Evolutionary conservation across 768 basidiomycete species (phyloP).

Genomic region (Lactarius akahatsu): DNA sequence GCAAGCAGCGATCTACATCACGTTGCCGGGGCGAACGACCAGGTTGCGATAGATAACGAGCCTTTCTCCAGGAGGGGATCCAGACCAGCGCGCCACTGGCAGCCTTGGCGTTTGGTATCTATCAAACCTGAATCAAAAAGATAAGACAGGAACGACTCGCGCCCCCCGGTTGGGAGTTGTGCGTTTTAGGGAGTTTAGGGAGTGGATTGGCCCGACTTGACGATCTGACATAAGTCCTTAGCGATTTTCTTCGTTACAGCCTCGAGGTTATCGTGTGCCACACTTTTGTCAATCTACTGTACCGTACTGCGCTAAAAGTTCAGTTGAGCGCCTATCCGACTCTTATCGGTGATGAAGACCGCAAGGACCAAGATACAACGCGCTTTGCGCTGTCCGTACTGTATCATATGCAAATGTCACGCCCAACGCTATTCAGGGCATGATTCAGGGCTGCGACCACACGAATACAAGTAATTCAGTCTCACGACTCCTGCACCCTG

Average conservation of each 20-base stretch:
- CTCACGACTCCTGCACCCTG: neutral
- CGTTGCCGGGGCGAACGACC: neutral
- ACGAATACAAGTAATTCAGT: neutral
- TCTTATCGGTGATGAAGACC: too few species aligned
- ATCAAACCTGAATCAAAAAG: slow-evolving; percentile 2
- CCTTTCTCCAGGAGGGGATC: neutral
- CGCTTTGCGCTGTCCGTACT: too few species aligned
- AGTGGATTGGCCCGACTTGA: neutral
- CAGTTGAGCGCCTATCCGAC: neutral
- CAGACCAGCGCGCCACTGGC: neutral
- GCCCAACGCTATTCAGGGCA: neutral
- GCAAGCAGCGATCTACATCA: neutral
- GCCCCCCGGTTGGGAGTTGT: neutral
- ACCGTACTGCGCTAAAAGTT: neutral
- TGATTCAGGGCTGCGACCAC: neutral
- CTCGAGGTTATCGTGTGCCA: neutral
- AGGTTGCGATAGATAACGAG: neutral
- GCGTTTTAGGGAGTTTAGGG: neutral
- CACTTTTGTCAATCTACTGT: neutral
- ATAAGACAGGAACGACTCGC: slow-evolving; percentile 1
- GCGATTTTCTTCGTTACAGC: neutral
- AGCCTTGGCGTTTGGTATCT: neutral
- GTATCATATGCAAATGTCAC: slow-evolving; percentile 1
- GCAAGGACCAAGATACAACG: too few species aligned
- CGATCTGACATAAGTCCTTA: neutral